phyloP scores from a whole-genome alignment of 768 basidiomycete species.

The Galerina sulciceps region DNA sequence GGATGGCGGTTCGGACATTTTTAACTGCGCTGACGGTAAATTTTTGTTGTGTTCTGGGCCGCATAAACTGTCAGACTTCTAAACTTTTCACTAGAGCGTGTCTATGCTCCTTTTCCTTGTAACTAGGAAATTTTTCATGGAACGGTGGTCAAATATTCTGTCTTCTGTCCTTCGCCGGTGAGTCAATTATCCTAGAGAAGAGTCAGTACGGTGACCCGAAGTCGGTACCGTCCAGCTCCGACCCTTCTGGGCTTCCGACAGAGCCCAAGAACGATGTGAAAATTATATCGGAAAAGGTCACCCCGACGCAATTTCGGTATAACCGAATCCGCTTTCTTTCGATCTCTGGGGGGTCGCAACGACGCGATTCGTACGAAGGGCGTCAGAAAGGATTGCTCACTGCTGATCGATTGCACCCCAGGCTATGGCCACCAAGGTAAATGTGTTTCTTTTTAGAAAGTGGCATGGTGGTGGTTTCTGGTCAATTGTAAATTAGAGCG shows the following conservation, averaged over 20 bases:
- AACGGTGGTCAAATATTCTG: conserved; percentile 3
- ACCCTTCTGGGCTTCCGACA: not conserved
- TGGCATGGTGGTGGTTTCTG: no score
- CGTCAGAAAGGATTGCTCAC: no score
- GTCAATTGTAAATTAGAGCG: no score
- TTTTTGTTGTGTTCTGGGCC: not conserved
- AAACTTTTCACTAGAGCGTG: conserved; percentile 31
- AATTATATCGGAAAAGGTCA: no score
- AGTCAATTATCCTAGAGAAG: not conserved
- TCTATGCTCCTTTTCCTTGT: conserved; percentile 35
- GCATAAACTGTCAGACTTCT: not conserved
- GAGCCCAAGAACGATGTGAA: no score
- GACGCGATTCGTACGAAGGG: no score
- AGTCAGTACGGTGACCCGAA: not conserved
- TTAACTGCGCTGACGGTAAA: conserved; percentile 48
- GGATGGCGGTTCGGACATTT: conserved; percentile 33
- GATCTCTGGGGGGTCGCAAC: no score
- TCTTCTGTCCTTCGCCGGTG: not conserved
- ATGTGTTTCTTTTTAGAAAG: no score
- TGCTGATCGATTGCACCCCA: no score
- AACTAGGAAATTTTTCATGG: conserved; percentile 26
- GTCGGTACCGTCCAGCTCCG: not conserved
- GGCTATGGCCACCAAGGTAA: no score
- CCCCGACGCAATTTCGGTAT: no score
- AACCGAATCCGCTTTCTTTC: no score